These are phyloP conservation scores for Leccinum pachyderme DNA, from an alignment of 1,284 basidiomycete genomes.

Conservation along the genomic window DNA sequence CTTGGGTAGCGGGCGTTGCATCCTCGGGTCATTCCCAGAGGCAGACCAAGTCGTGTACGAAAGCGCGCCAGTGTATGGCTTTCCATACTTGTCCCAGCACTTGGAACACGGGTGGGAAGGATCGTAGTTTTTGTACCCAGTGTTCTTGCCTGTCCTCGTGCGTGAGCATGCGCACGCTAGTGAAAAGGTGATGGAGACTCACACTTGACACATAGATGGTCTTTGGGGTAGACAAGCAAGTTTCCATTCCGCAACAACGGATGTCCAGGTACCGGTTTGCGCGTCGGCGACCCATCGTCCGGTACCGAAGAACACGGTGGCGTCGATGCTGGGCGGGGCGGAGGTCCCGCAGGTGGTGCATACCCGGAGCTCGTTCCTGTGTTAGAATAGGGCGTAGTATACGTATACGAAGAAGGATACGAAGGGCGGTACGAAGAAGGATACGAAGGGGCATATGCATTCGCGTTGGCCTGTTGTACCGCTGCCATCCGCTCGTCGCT, in stretches of 20 bases:
- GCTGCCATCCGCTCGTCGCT: slow-evolving; percentile 19
- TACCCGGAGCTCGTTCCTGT: slow-evolving; percentile 1
- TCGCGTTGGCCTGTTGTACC: slow-evolving; percentile 12
- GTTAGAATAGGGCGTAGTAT: not conserved
- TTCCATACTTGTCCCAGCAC: slow-evolving; percentile 68
- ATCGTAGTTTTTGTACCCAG: slow-evolving; percentile 68
- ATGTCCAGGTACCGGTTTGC: slow-evolving; percentile 58
- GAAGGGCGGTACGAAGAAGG: not conserved
- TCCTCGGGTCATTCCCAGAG: slow-evolving; percentile 20
- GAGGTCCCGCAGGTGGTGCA: slow-evolving; percentile 27
- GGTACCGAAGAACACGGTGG: slow-evolving; percentile 23
- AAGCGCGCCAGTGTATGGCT: slow-evolving; percentile 57
- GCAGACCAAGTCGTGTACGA: slow-evolving; percentile 49
- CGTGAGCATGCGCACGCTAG: not conserved
- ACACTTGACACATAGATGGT: slow-evolving; percentile 65
- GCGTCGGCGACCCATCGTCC: slow-evolving; percentile 61
- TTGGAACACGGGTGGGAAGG: slow-evolving; percentile 63
- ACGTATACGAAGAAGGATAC: not conserved
- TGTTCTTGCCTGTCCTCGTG: slow-evolving; percentile 57
- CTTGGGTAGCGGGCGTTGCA: slow-evolving; percentile 33
- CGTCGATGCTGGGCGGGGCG: slow-evolving; percentile 11
- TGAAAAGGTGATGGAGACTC: slow-evolving; percentile 21
- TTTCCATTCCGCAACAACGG: slow-evolving; percentile 58
- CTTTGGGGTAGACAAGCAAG: slow-evolving; percentile 65
- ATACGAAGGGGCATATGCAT: slow-evolving; percentile 22